A percentile compares a stretch with the other conserved stretches of the same genome.
Evolutionary conservation across 352 stramenopile genomes (phyloP).

Genomic region (Phytophthora sp.): DNA sequence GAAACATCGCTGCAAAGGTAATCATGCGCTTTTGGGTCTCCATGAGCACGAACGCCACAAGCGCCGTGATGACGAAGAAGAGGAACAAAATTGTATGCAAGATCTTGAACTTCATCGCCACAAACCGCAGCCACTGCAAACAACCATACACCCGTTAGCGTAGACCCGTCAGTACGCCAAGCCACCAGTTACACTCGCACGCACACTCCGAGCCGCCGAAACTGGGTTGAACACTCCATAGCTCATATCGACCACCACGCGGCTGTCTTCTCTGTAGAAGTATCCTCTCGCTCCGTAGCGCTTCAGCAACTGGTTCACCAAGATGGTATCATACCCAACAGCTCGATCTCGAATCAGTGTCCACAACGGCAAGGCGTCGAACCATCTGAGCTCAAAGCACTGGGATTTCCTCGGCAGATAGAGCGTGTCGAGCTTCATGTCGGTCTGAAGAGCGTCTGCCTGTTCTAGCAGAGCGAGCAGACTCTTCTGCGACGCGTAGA

Average conservation of each 20-base stretch:
- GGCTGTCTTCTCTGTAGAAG: constrained; percentile 69
- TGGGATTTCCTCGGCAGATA: constrained; percentile 39
- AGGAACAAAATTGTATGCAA: constrained; percentile 92
- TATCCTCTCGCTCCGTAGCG: constrained; percentile 62
- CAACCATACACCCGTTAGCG: constrained; percentile 3
- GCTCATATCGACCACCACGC: constrained; percentile 72
- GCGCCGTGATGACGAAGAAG: constrained; percentile 94
- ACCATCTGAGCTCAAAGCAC: constrained; percentile 61
- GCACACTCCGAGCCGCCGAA: constrained; percentile 34
- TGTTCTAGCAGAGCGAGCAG: constrained; percentile 71
- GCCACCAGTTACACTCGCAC: constrained; percentile 2
- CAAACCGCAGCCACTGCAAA: constrained; percentile 36
- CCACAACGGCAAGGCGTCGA: constrained; percentile 48
- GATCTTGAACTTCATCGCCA: constrained; percentile 89
- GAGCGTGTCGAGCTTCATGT: constrained; percentile 47
- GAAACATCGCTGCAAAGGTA: constrained; percentile 92
- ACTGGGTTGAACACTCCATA: constrained; percentile 63
- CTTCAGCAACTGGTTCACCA: constrained; percentile 92
- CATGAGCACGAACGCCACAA: constrained; percentile 93
- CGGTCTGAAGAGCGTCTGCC: constrained; percentile 21
- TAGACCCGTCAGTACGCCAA: not conserved
- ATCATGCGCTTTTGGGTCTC: constrained; percentile 95
- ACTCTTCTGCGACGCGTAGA: constrained; percentile 73
- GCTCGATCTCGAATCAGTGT: constrained; percentile 44
- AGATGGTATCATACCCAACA: constrained; percentile 91